Evolutionary conservation across 768 basidiomycete genomes (phyloP), one percentile per base, ranked within the genome.

Genomic region (Rhizopogon salebrosus): DNA sequence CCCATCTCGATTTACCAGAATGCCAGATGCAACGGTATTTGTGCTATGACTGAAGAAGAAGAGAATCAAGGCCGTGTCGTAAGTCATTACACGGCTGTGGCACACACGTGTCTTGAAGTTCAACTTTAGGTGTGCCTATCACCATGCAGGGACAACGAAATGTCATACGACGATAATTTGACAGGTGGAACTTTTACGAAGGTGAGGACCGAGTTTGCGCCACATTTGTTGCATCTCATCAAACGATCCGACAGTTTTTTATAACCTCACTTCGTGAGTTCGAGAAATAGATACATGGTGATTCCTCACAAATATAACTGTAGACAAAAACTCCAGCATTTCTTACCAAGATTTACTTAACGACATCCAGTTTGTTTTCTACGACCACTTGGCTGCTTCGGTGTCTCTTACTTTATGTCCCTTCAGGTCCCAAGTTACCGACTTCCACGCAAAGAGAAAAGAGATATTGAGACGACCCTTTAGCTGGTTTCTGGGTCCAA

Each of bases 91-190:
- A 7, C 14, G 20, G 24, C 24, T 20, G 2, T 4, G 10, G 24
- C 39, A 14, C 29, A 18, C 22, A 7, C 29, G 3, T 27, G 14
- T 13, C 39, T 23, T 5, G 20, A 27, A 18, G 2, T 18, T 26
- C 4, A 10, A 11, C 3, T 0, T 11, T 16, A 66, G 64, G 60
- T 68, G 9, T 68, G 58, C 36, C 31, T 68, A 18, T 64, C 64
- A 0, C 62, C 65, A 5, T 66, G 64, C 41, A 57, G 59, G 10
- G 64, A 68, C n/a, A 46, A 43, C 11, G 62, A 67, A 4, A 3
- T 39, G 18, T 64, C 67, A 5, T 54, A 57, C 13, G 65, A 66
- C 37, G 62, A 66, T 36, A 36, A 52, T 11, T 42, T 48, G 41
- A 55, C 36, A 27, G 48, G 35, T 23, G 11, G 54, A 9, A 66